Conservation (phyloP, 1,284 basidiomycete genomes). For the Ganoderma lingzhi region DNA sequence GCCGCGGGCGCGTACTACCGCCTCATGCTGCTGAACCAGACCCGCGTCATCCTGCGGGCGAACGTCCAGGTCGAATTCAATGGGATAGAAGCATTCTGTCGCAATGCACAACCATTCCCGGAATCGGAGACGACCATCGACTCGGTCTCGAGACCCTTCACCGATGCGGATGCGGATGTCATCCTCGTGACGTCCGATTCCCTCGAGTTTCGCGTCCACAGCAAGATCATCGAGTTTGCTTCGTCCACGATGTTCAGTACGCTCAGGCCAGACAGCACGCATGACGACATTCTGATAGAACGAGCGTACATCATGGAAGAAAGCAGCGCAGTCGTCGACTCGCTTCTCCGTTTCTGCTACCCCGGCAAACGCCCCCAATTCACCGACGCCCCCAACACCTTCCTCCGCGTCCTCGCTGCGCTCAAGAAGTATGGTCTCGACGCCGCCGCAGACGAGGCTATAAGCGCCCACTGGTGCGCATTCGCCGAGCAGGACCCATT, state of each 20-base stretch:
- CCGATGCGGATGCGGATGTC: slow-evolving; percentile 27
- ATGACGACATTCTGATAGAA: neutral
- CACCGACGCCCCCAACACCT: neutral
- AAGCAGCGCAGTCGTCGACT: neutral
- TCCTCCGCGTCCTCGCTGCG: neutral
- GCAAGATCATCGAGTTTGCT: slow-evolving; percentile 7
- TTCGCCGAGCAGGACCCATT: slow-evolving; percentile 5
- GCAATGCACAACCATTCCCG: neutral
- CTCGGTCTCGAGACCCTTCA: neutral
- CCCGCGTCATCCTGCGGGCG: neutral
- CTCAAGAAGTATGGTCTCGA: slow-evolving; percentile 7
- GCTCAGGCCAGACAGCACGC: neutral
- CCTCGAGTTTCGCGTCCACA: slow-evolving; percentile 19
- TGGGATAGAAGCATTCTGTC: slow-evolving; percentile 1
- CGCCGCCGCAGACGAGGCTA: neutral
- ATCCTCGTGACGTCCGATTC: slow-evolving; percentile 38
- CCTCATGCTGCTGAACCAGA: slow-evolving; percentile 17
- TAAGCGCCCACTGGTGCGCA: neutral
- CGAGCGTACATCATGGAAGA: neutral
- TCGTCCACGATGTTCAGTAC: neutral
- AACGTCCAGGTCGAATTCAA: neutral
- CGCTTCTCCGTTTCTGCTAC: slow-evolving; percentile 9
- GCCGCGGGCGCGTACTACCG: slow-evolving; percentile 20
- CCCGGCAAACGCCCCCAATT: neutral
- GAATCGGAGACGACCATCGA: neutral